Evolutionary conservation across 495 filamentous ascomycete species (phyloP), one percentile per base, ranked within the genome.

Genomic region (Hyaloscypha finlandica): DNA sequence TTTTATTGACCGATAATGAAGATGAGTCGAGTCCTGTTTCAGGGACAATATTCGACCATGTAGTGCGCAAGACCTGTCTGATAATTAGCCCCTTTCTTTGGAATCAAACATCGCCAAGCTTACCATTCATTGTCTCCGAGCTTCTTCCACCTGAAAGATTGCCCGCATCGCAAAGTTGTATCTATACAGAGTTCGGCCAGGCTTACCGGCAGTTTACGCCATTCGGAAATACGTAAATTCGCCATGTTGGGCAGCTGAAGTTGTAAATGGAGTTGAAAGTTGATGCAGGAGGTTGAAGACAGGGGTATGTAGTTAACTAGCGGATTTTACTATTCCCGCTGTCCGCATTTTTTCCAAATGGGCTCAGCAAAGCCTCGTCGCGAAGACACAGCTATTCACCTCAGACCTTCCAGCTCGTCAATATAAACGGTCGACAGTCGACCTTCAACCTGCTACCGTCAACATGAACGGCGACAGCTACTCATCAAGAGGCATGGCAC

Each of bases 121-220:
- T 71, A 90, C 95, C 96, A 99, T 85, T 95, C 90, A 71, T 92
- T 85, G 20, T 85, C 84, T 59, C 82, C 81, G 59, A 92, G 84
- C 68, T 92, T 91, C 56, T 89, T 90, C 95, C 95, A 99, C 81
- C 95, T 83, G 74, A 97, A 97, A 3, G 93, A 94, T 73, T 97
- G 94, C 22, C 94, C 94, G 74, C 93, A 97, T 59, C 92, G 88
- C 19, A 97, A 80, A 0, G 92, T 96, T 0, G 94, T 97, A 72
- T 96, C 90, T 64, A 97, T 90, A 68, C 92, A 96, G 33, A 97
- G 85, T 74, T 97, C 94, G 32, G 85, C 82, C 31, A 96, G 79
- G 68, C 84, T 90, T 54, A 97, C 78, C 45, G 93, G 91, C 63
- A 97, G 82, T 79, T 90, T 93, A 55, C 84, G 85, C 92, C 93